Percentiles rank a stretch among this genome's conserved stretches.
Conservation (phyloP, 371 early-diverging fungal species). For the Amoeboaphelidium occidentale region DNA sequence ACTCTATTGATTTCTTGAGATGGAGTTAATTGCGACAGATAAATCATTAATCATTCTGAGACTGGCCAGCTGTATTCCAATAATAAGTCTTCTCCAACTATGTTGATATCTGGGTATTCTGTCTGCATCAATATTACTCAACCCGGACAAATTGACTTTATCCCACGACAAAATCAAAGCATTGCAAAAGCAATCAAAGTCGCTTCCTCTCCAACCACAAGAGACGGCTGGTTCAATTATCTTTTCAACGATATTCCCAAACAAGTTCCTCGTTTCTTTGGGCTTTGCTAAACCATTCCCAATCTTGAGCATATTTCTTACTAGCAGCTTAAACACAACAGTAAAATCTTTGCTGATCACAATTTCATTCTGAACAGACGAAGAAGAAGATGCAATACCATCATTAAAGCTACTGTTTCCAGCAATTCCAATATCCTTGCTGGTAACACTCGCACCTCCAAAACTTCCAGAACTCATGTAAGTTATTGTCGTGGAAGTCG, state of each 20-base stretch:
- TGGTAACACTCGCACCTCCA: not conserved
- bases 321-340: slow-evolving; percentile 10
- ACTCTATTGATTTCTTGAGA: no score
- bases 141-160: not conserved
- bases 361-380: not conserved
- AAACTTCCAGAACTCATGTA: not conserved
- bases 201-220: slow-evolving; percentile 7
- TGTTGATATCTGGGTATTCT: not conserved
- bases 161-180: not conserved
- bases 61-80: not conserved
- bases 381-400: not conserved
- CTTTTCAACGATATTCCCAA: slow-evolving; percentile 21
- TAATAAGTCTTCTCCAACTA: not conserved
- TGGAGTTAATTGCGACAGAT: not conserved
- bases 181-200: slow-evolving; percentile 2
- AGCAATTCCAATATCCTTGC: not conserved
- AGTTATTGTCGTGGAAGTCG: not conserved
- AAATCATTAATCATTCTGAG: not conserved
- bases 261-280: slow-evolving; percentile 27
- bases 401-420: not conserved
- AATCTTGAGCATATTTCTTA: slow-evolving; percentile 20
- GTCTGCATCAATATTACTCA: not conserved
- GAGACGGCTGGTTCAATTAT: slow-evolving; percentile 17
- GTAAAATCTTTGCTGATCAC: slow-evolving; percentile 4
- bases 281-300: slow-evolving; percentile 19